These are phyloP conservation scores for Eutrema japonicum DNA, from an alignment of 345 rosid species.

Conservation along the genomic window DNA sequence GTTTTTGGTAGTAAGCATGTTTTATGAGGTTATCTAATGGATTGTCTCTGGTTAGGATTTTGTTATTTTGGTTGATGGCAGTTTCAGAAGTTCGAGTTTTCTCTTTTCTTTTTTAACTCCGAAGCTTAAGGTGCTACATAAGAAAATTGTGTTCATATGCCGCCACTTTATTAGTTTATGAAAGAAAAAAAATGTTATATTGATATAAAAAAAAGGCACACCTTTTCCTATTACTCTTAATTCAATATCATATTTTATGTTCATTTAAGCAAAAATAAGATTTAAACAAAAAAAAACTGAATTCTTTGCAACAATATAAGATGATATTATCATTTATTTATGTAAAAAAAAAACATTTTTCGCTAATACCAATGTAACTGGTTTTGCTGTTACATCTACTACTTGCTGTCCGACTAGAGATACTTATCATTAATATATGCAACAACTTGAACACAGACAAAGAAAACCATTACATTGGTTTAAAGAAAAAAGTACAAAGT, in stretches of 20 bases:
- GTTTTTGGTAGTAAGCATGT: conserved; percentile 18
- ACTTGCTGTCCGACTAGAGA: not conserved
- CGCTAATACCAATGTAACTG: conserved; percentile 12
- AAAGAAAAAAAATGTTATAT: too few species aligned
- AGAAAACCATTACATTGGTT: conserved; percentile 1
- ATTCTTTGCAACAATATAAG: not conserved
- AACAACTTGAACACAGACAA: not conserved
- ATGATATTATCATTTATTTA: too few species aligned
- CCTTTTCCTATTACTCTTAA: too few species aligned
- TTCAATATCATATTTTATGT: too few species aligned
- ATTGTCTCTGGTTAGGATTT: not conserved
- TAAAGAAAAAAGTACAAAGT: not conserved
- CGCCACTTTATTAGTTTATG: too few species aligned
- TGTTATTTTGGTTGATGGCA: conserved; percentile 13
- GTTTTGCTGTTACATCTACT: not conserved
- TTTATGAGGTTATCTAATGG: not conserved
- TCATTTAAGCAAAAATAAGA: too few species aligned
- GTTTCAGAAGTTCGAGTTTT: not conserved
- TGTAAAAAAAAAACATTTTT: not conserved
- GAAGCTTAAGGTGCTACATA: not conserved
- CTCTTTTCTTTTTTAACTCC: not conserved
- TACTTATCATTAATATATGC: not conserved
- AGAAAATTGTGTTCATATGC: too few species aligned
- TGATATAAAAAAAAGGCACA: too few species aligned
- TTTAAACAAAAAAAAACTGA: too few species aligned